Base-by-base conservation (phyloP, 2,329 filamentous ascomycete species). In the Calonectria crousiana region DNA sequence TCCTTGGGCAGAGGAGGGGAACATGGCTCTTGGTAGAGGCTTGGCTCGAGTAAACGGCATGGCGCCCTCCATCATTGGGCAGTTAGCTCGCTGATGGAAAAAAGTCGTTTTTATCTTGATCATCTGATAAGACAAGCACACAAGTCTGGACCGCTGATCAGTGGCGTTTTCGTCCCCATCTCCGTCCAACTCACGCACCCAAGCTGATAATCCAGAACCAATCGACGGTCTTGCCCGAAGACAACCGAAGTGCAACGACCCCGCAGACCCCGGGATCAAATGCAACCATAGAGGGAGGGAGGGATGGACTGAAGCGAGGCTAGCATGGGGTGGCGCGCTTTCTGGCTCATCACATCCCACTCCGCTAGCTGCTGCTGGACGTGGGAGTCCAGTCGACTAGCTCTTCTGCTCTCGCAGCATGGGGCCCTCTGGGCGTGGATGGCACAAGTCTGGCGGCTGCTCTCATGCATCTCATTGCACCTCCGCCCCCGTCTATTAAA, bases 101-200 rank as follows among this genome's bases (percentile, higher is more conserved):
- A 56, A 58, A 58, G 53, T 62, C 26, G n/a, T 36, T 38, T 70
- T 70, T 53, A 70, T 70, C 68, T 64, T 28, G 56, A 70, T 70
- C 68, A 70, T 70, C 68, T 70, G 68, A 70, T 70, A 70, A 70
- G 56, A 65, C 56, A 53, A 30, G 53, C 30, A 62, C n/a, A 62
- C n/a, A 28, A 41, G 18, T 38, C 68, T 70, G 23, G 58, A 56
- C 32, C 58, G 56, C 16, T 38, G 56, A 70, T 52, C 56, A 26
- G 32, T 41, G 58, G 56, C 56, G 34, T 32, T 70, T 70, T 65
- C 23, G 68, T 60, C 20, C 23, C 44, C 68, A 70, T 70, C 44
- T 44, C 68, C 58, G 68, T 28, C 28, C 8, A 47, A 44, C 32
- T 32, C 47, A 32, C 56, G n/a, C 38, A 36, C 49, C 44, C 56